Evolutionary conservation across 768 basidiomycete genomes (phyloP).

Genomic region (Amanita thiersii): DNA sequence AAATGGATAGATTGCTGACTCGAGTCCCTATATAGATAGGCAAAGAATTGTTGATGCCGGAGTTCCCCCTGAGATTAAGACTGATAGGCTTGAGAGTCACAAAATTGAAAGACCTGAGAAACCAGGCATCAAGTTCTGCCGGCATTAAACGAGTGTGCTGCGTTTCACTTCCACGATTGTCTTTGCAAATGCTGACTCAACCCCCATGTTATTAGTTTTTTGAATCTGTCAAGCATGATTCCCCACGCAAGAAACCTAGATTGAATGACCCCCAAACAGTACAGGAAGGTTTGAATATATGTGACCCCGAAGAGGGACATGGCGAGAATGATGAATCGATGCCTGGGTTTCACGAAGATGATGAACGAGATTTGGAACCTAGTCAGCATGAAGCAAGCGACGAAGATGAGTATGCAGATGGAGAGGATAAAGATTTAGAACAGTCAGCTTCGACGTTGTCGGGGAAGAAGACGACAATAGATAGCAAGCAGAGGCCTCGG

Average conservation of each 20-base stretch:
- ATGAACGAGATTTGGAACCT: slow-evolving; percentile 28
- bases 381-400: slow-evolving; percentile 17
- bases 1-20: background rate
- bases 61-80: slow-evolving; percentile 72
- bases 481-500: slow-evolving; percentile 10
- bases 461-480: background rate
- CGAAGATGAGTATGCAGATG: slow-evolving; percentile 13
- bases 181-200: background rate
- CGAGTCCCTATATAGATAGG: slow-evolving; percentile 44
- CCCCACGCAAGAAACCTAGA: slow-evolving; percentile 29
- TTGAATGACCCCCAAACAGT: slow-evolving; percentile 12
- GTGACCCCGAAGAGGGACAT: slow-evolving; percentile 11
- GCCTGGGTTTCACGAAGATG: slow-evolving; percentile 47
- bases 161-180: background rate
- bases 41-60: slow-evolving; percentile 71
- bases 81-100: slow-evolving; percentile 86
- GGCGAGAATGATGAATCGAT: slow-evolving; percentile 28
- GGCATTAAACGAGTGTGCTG: slow-evolving; percentile 69
- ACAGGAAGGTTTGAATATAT: slow-evolving; percentile 13
- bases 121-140: slow-evolving; percentile 24
- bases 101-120: slow-evolving; percentile 77
- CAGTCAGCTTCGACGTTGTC: background rate
- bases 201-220: slow-evolving; percentile 43
- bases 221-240: slow-evolving; percentile 25
- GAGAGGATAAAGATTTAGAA: slow-evolving; percentile 6